Evolutionary conservation across 1,139 yeast species (phyloP).

Genomic region (Debaryomyces sp.): DNA sequence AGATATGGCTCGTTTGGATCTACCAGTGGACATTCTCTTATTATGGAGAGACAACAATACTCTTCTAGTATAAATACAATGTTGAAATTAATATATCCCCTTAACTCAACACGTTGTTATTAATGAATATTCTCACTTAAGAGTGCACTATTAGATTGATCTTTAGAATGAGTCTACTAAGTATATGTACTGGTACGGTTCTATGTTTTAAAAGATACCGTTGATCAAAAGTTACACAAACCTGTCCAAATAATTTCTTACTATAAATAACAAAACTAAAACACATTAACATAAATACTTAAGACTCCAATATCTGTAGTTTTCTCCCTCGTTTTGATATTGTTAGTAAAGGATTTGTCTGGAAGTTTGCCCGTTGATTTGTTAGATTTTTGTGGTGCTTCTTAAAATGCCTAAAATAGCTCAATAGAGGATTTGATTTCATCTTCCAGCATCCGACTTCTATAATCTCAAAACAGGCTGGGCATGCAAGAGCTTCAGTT

Average conservation of each 20-base stretch:
- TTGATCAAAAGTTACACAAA: constrained; percentile 3
- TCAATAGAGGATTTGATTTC: constrained; percentile 16
- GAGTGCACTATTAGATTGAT: not conserved
- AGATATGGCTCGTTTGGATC: constrained; percentile 33
- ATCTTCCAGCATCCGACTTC: constrained; percentile 19
- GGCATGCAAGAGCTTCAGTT: constrained; percentile 16
- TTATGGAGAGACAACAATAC: not conserved
- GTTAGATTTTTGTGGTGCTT: constrained; percentile 10
- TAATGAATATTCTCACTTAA: not conserved
- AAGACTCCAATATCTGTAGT: constrained; percentile 8
- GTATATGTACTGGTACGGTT: not conserved
- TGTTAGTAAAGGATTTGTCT: constrained; percentile 5
- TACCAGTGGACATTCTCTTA: constrained; percentile 28
- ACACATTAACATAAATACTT: not conserved
- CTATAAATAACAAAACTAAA: not conserved
- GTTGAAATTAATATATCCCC: not conserved
- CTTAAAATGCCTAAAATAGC: constrained; percentile 19
- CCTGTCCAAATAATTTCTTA: not conserved
- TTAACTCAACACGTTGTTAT: not conserved
- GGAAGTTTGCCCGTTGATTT: constrained; percentile 7
- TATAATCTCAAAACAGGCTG: constrained; percentile 16
- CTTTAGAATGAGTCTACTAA: not conserved
- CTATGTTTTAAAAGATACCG: not conserved
- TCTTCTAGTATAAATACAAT: not conserved
- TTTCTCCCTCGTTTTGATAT: constrained; percentile 10